Conservation (phyloP, 164 flowering plant species). For the Akebia trifoliata region DNA sequence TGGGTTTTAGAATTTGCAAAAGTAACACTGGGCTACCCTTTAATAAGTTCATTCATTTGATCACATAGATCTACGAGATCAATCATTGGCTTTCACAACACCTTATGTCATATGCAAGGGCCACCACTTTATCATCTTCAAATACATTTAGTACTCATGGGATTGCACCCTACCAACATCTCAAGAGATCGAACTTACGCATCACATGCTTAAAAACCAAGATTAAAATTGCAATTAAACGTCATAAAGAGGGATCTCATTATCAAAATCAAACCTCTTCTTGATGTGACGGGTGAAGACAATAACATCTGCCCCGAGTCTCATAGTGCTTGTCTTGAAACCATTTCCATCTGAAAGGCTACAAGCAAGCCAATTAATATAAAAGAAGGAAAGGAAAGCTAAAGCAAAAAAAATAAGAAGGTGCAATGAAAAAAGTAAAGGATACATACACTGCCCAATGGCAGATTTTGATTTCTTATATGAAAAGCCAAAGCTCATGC, state of each 20-base stretch:
- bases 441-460: conserved; percentile 71
- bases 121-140: no score
- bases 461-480: conserved; percentile 64
- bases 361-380: conserved; percentile 24
- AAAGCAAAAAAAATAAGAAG: neutral
- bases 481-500: conserved; percentile 97
- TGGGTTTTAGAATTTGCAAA: no score
- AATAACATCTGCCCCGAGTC: conserved; percentile 91
- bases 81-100: no score
- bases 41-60: no score
- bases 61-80: no score
- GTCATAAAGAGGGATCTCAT: neutral
- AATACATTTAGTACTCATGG: no score
- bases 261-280: conserved; percentile 39
- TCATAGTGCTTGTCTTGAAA: conserved; percentile 91
- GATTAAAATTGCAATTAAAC: neutral
- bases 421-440: conserved; percentile 11
- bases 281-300: conserved; percentile 63
- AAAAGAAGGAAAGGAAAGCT: neutral
- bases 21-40: no score
- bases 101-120: no score
- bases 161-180: no score
- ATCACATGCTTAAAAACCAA: neutral
- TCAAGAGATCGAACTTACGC: no score
- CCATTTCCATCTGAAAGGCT: conserved; percentile 93